Evolutionary conservation across 805 yeast species (phyloP).

Genomic region (Hanseniaspora jakobsenii): DNA sequence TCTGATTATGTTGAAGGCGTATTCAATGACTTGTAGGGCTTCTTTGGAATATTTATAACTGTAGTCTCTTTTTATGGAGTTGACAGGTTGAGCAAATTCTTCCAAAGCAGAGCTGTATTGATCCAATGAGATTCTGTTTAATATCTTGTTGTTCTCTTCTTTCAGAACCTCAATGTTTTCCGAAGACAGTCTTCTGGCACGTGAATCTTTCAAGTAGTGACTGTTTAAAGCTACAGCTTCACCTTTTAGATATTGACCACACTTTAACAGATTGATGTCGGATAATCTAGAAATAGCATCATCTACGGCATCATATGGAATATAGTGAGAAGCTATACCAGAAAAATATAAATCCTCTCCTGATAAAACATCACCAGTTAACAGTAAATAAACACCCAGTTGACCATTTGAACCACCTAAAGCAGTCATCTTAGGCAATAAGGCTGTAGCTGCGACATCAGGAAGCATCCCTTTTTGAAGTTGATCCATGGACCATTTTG

Average conservation of each 20-base stretch:
- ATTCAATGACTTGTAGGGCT: slow-evolving; percentile 54
- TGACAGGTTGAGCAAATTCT: slow-evolving; percentile 56
- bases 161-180: slow-evolving; percentile 31
- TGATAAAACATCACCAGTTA: slow-evolving; percentile 67
- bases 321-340: slow-evolving; percentile 86
- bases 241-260: slow-evolving; percentile 23
- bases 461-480: slow-evolving; percentile 93
- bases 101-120: slow-evolving; percentile 43
- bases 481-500: slow-evolving; percentile 95
- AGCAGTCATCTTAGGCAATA: slow-evolving; percentile 54
- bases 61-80: slow-evolving; percentile 40
- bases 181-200: too few relatives aligned
- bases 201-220: slow-evolving; percentile 20
- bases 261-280: slow-evolving; percentile 34
- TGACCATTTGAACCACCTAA: slow-evolving; percentile 44
- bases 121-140: slow-evolving; percentile 38
- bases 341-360: slow-evolving; percentile 74
- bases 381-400: slow-evolving; percentile 71
- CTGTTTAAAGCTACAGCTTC: slow-evolving; percentile 20
- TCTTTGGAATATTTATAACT: slow-evolving; percentile 44
- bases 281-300: slow-evolving; percentile 55
- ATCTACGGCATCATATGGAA: slow-evolving; percentile 51
- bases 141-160: slow-evolving; percentile 7
- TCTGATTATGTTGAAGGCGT: slow-evolving; percentile 37
- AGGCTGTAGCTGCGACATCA: slow-evolving; percentile 89